A percentile compares a stretch with the other conserved stretches of the same genome.
Conservation (phyloP, 2,329 filamentous ascomycete species). For the Chalaropsis ovoidea region DNA sequence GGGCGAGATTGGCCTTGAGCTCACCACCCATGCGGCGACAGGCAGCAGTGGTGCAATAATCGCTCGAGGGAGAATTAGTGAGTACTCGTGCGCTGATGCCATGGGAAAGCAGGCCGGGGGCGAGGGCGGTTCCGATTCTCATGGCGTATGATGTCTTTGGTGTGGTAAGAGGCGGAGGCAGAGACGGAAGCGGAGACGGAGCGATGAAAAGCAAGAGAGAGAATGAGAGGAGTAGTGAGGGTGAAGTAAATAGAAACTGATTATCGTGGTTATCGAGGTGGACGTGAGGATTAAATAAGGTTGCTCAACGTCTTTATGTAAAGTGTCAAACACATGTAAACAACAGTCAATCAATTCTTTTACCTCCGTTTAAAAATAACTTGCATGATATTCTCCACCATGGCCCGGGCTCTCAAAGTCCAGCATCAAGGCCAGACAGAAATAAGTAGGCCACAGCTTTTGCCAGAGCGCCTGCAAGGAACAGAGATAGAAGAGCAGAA, state of each 20-base stretch:
- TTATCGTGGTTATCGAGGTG: not conserved
- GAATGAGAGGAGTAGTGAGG: not conserved
- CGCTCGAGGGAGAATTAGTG: not conserved
- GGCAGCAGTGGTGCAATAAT: constrained; percentile 28
- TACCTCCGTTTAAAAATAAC: not conserved
- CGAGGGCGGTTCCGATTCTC: not conserved
- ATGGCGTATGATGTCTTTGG: not conserved
- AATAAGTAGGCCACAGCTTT: not conserved
- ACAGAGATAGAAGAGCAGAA: not conserved
- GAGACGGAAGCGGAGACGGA: too few species aligned
- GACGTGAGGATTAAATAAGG: not conserved
- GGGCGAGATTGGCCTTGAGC: constrained; percentile 30
- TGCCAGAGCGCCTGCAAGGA: not conserved
- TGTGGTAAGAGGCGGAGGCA: too few species aligned
- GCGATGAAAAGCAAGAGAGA: not conserved
- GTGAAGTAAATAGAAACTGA: not conserved
- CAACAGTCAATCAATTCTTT: too few species aligned
- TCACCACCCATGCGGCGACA: constrained; percentile 32
- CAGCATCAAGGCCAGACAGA: not conserved
- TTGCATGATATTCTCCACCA: not conserved
- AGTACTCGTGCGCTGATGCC: not conserved
- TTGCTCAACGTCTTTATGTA: not conserved
- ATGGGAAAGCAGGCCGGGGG: not conserved
- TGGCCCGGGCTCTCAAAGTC: not conserved
- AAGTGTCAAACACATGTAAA: not conserved